These are phyloP conservation scores for Besnoitia besnoiti DNA, from an alignment of 169 alveolate genomes.

Conservation along the genomic window DNA sequence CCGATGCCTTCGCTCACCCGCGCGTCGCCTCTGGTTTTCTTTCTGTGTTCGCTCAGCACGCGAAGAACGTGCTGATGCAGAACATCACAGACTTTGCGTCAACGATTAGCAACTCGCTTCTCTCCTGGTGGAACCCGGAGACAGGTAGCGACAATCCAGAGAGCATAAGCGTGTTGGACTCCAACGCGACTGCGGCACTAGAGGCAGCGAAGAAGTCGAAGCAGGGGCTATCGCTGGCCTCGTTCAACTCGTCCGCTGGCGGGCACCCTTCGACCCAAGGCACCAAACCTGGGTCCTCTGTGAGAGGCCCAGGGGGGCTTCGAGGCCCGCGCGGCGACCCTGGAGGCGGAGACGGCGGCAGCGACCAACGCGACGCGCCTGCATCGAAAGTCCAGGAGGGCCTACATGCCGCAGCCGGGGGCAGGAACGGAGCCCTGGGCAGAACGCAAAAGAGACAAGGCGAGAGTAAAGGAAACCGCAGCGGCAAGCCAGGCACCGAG, in stretches of 20 bases:
- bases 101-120: slow-evolving; percentile 34
- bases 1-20: background rate
- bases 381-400: no score
- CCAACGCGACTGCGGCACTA: slow-evolving; percentile 46
- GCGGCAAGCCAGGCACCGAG: background rate
- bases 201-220: background rate
- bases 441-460: background rate
- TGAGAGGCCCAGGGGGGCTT: no score
- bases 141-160: background rate
- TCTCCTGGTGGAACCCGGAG: slow-evolving; percentile 44
- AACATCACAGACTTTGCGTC: slow-evolving; percentile 34
- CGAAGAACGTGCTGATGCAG: slow-evolving; percentile 37
- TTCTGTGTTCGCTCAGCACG: slow-evolving; percentile 9
- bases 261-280: background rate
- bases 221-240: background rate
- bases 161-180: slow-evolving; percentile 23
- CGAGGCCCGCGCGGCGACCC: no score
- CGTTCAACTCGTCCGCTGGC: background rate
- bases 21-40: background rate
- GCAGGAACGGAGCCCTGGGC: background rate
- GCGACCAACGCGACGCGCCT: no score
- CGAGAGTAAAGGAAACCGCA: background rate
- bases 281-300: no score
- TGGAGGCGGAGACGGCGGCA: no score
- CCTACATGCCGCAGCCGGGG: background rate